Base-by-base conservation (phyloP, 2,329 filamentous ascomycete species). In the Penicillium sp. region DNA sequence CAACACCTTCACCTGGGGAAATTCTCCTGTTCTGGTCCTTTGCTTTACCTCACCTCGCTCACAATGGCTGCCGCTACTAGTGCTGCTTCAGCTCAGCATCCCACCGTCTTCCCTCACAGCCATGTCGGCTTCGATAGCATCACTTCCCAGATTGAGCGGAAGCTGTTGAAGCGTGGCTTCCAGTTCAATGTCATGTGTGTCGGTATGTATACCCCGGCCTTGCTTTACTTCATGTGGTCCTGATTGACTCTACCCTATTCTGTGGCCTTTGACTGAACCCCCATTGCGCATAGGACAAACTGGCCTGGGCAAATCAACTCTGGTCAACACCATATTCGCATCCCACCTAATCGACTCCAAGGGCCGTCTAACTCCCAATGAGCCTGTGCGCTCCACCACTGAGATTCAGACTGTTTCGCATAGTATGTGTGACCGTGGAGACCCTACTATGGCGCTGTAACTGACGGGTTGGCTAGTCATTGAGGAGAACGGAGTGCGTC, bases 51-150 rank as follows among this genome's bases (percentile, higher is more conserved):
- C 42, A 60, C 55, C 59, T 55, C 52, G 59, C 59, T 66, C 68
- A 74, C 76, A 72, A 86, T 87, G 82, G 83, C 86, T 66, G 71
- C 84, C 69, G 77, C 82, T 67, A 83, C 83, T 68, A 83, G 87
- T 53, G 70, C 74, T 61, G 70, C 75, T 53, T 60, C 66, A 45
- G 58, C 64, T 59, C 57, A 65, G 37, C 65, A 68, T 66, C 77
- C 77, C 60, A 68, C 75, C 12, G 81, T 86, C 72, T 93, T 89
- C 76, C 93, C 93, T 69, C 86, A 93, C 74, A 95, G 87, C 86
- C 93, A 97, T 81, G 93, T 98, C 75, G 93, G 93, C 83, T 98
- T 98, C 80, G 93, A 98, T 81, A 96, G 90, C 80, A 98, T 98
- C 81, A 98, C 93, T 66, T 90, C 87, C 63, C 93, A 98, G 81